Evolutionary conservation across 108 stramenopile genomes (phyloP).

Genomic region (Bacterosira constricta): DNA sequence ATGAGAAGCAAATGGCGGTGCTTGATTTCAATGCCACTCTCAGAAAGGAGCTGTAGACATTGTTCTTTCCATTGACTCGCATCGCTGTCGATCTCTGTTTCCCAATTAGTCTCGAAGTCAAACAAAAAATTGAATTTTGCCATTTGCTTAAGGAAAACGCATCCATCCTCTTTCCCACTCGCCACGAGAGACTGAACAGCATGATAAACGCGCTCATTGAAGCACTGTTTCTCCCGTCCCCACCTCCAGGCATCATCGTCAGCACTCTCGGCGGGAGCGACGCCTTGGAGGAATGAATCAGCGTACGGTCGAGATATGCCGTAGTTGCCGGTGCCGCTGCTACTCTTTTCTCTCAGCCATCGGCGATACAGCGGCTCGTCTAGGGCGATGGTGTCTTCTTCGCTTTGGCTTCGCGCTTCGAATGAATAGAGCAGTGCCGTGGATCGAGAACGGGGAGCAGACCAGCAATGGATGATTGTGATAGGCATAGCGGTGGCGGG

Average conservation of each 20-base stretch:
- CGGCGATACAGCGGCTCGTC: slow-evolving; percentile 94
- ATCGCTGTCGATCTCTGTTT: slow-evolving; percentile 15
- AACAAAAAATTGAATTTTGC: slow-evolving; percentile 79
- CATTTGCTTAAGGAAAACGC: slow-evolving; percentile 94
- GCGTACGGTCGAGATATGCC: slow-evolving; percentile 71
- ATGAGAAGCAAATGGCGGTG: slow-evolving; percentile 77
- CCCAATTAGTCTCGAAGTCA: slow-evolving; percentile 66
- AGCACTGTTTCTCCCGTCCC: slow-evolving; percentile 56
- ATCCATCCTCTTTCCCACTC: slow-evolving; percentile 23
- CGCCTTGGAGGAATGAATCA: slow-evolving; percentile 60
- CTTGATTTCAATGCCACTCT: slow-evolving; percentile 30
- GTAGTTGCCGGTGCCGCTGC: background rate
- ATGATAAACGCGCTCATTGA: slow-evolving; percentile 62
- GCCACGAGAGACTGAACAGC: slow-evolving; percentile 44
- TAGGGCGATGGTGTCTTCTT: slow-evolving; percentile 68
- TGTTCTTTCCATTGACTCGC: slow-evolving; percentile 28
- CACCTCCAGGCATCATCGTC: slow-evolving; percentile 35
- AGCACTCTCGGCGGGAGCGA: slow-evolving; percentile 38
- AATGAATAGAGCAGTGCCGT: slow-evolving; percentile 94
- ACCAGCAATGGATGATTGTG: slow-evolving; percentile 92
- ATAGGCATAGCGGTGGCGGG: slow-evolving; percentile 12
- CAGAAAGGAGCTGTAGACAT: background rate
- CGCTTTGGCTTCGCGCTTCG: slow-evolving; percentile 53
- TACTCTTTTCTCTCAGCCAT: slow-evolving; percentile 59
- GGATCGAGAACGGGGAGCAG: slow-evolving; percentile 86